phyloP scores from a whole-genome alignment of 805 yeast species.

The Ogataea saltuana region DNA sequence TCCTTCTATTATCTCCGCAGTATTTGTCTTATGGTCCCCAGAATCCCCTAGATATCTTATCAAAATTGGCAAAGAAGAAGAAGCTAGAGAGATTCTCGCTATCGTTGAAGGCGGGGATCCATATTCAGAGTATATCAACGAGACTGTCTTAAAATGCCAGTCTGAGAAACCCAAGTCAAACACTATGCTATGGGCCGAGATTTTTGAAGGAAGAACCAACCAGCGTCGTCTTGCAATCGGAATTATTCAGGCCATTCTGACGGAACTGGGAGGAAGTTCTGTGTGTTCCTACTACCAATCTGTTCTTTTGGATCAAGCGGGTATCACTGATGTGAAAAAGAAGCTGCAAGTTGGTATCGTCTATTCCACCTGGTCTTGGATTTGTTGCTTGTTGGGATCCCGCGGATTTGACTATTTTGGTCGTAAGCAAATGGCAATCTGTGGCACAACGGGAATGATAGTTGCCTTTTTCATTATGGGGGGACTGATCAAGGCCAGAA shows the following conservation, averaged over 20 bases:
- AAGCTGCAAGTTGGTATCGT: slow-evolving; percentile 28
- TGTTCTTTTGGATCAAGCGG: slow-evolving; percentile 31
- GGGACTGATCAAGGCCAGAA: slow-evolving; percentile 17
- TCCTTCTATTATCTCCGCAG: slow-evolving; percentile 5
- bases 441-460: slow-evolving; percentile 19
- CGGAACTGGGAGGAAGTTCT: slow-evolving; percentile 25
- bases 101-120: slow-evolving; percentile 4
- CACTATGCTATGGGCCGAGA: neutral
- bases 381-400: slow-evolving; percentile 20
- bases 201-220: slow-evolving; percentile 4
- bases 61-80: slow-evolving; percentile 40
- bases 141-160: slow-evolving; percentile 29
- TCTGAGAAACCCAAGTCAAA: slow-evolving; percentile 1
- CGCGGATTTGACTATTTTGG: slow-evolving; percentile 19
- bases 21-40: slow-evolving; percentile 32
- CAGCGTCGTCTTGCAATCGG: slow-evolving; percentile 4
- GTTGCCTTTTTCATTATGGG: slow-evolving; percentile 23
- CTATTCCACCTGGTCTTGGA: slow-evolving; percentile 17
- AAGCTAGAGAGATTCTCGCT: slow-evolving; percentile 43
- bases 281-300: slow-evolving; percentile 46
- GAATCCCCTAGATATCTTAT: slow-evolving; percentile 42
- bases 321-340: slow-evolving; percentile 17
- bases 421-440: slow-evolving; percentile 18
- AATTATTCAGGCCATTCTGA: slow-evolving; percentile 2
- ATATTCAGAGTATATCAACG: neutral